phyloP scores from a whole-genome alignment of 495 filamentous ascomycete genomes.

The Penicillium robsamsonii region DNA sequence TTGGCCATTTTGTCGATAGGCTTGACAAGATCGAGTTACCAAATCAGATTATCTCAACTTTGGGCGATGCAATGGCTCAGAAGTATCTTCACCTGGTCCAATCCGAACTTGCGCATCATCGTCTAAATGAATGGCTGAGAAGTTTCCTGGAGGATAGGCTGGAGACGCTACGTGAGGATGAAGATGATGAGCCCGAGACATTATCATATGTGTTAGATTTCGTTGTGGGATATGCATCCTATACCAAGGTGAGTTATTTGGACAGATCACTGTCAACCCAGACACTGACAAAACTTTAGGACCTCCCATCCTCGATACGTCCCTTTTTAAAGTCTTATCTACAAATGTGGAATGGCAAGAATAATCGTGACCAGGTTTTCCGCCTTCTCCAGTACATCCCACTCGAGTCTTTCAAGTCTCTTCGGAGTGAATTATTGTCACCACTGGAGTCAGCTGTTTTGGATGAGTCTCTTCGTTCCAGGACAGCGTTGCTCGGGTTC shows the following conservation, averaged over 20 bases:
- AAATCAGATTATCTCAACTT: constrained; percentile 72
- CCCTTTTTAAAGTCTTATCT: constrained; percentile 63
- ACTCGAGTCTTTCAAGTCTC: constrained; percentile 56
- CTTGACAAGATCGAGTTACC: constrained; percentile 79
- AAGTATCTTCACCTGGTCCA: constrained; percentile 68
- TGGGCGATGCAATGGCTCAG: constrained; percentile 75
- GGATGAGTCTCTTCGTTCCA: constrained; percentile 47
- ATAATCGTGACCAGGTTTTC: constrained; percentile 59
- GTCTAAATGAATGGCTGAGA: constrained; percentile 66
- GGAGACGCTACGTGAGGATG: constrained; percentile 48
- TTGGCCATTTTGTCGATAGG: constrained; percentile 68
- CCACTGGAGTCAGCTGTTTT: constrained; percentile 60
- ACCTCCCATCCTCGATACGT: constrained; percentile 57
- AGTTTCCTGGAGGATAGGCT: constrained; percentile 59
- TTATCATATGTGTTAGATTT: constrained; percentile 52
- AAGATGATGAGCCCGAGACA: constrained; percentile 47
- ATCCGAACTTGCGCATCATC: constrained; percentile 51
- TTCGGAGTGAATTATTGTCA: constrained; percentile 43
- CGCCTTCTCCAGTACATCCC: constrained; percentile 63
- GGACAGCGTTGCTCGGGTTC: constrained; percentile 59
- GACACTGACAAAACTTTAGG: constrained; percentile 42
- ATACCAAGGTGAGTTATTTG: constrained; percentile 56
- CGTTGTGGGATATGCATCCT: constrained; percentile 57
- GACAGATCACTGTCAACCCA: not conserved
- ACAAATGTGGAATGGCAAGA: constrained; percentile 64